These are phyloP conservation scores for Penicillium verrucosum DNA, from an alignment of 2,329 filamentous ascomycete species.

Conservation along the genomic window DNA sequence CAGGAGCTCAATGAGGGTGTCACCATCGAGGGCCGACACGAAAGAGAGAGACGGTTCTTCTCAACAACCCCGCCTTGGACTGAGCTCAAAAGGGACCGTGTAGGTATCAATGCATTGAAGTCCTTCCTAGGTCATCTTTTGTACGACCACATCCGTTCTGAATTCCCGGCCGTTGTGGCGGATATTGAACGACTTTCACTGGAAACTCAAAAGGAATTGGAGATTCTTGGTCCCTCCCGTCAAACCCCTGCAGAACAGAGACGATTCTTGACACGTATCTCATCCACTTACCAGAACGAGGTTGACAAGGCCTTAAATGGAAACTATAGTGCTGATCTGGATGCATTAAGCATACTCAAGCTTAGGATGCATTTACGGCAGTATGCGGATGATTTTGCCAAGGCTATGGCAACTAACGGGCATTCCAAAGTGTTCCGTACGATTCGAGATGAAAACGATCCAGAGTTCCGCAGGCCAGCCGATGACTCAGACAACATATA, in stretches of 20 bases:
- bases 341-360: constrained; percentile 10
- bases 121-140: constrained; percentile 16
- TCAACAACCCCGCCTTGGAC: constrained; percentile 12
- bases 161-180: constrained; percentile 16
- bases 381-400: constrained; percentile 14
- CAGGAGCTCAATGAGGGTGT: constrained; percentile 23
- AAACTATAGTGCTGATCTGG: constrained; percentile 9
- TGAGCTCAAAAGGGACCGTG: constrained; percentile 14
- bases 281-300: constrained; percentile 11
- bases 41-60: constrained; percentile 17
- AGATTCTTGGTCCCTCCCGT: constrained; percentile 14
- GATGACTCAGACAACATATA: constrained; percentile 12
- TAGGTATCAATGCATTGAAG: constrained; percentile 19
- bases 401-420: constrained; percentile 1
- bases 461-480: constrained; percentile 1
- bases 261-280: constrained; percentile 15
- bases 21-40: constrained; percentile 16
- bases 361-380: constrained; percentile 18
- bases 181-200: constrained; percentile 12
- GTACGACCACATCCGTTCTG: constrained; percentile 24
- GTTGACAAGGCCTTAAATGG: constrained; percentile 16
- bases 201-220: constrained; percentile 25
- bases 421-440: constrained; percentile 13
- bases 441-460: not conserved
- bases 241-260: constrained; percentile 17